Conservation (phyloP, 2,329 filamentous ascomycete species). For the Trichoderma afroharzianum region DNA sequence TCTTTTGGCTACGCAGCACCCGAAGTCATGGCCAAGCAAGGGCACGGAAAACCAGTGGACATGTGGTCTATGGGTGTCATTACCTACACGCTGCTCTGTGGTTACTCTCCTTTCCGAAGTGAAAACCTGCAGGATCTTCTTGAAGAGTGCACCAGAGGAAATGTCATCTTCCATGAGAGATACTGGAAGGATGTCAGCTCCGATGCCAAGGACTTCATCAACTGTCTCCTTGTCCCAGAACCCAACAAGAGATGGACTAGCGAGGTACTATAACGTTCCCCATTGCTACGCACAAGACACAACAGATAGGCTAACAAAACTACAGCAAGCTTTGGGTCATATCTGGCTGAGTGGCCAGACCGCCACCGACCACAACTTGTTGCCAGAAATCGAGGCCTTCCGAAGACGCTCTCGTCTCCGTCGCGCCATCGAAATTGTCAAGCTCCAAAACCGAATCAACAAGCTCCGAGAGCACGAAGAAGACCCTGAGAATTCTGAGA, state of each 20-base stretch:
- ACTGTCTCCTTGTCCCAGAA: slow-evolving; percentile 72
- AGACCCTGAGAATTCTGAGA: slow-evolving; percentile 69
- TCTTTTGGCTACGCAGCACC: slow-evolving; percentile 97
- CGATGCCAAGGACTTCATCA: slow-evolving; percentile 94
- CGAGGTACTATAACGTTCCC: slow-evolving; percentile 47
- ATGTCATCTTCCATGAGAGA: slow-evolving; percentile 91
- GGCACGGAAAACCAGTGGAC: slow-evolving; percentile 96
- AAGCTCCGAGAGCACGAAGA: slow-evolving; percentile 91
- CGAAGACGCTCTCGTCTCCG: neutral
- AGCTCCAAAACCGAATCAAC: slow-evolving; percentile 19
- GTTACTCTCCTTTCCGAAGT: slow-evolving; percentile 95
- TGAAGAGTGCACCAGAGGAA: slow-evolving; percentile 81
- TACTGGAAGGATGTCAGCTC: slow-evolving; percentile 98
- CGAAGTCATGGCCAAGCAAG: slow-evolving; percentile 96
- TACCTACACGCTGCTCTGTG: slow-evolving; percentile 95
- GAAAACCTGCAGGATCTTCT: slow-evolving; percentile 92
- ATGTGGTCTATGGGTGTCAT: slow-evolving; percentile 99
- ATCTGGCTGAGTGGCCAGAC: slow-evolving; percentile 88
- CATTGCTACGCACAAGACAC: neutral
- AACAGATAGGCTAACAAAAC: neutral
- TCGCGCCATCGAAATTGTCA: slow-evolving; percentile 3
- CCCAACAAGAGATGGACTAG: slow-evolving; percentile 75
- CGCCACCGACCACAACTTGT: slow-evolving; percentile 91
- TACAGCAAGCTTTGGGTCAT: slow-evolving; percentile 72
- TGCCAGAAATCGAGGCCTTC: slow-evolving; percentile 70